These are phyloP conservation scores for Poa pratensis DNA, from an alignment of 176 grass and related monocot species.

Conservation along the genomic window DNA sequence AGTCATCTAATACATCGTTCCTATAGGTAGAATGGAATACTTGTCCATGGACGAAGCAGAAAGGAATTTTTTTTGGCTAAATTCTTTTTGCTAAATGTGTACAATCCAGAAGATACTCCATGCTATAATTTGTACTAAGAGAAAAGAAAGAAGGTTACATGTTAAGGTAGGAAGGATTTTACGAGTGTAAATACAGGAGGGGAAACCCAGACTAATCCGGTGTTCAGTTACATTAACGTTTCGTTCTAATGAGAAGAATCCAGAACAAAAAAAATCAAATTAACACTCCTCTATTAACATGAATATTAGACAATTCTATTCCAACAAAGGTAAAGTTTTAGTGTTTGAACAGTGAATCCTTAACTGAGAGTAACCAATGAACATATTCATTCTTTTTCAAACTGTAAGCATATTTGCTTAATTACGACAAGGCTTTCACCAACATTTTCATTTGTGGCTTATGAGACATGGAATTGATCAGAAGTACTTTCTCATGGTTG, in stretches of 20 bases:
- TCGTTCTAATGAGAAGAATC: background rate
- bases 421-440: background rate
- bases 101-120: background rate
- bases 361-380: constrained; percentile 14
- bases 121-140: background rate
- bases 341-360: background rate
- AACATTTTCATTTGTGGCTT: background rate
- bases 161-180: constrained; percentile 32
- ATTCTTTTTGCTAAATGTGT: constrained; percentile 11
- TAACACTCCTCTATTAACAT: constrained; percentile 20
- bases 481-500: background rate
- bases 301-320: background rate
- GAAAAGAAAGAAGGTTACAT: constrained; percentile 36
- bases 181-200: background rate
- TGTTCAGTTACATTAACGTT: background rate
- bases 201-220: background rate
- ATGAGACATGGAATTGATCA: background rate
- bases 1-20: background rate
- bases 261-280: constrained; percentile 1
- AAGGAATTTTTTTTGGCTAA: background rate
- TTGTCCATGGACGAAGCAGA: background rate
- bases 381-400: background rate
- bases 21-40: background rate
- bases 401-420: background rate
- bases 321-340: background rate